Evolutionary conservation across 2,329 filamentous ascomycete species (phyloP).

Genomic region (Cercospora citrullina): DNA sequence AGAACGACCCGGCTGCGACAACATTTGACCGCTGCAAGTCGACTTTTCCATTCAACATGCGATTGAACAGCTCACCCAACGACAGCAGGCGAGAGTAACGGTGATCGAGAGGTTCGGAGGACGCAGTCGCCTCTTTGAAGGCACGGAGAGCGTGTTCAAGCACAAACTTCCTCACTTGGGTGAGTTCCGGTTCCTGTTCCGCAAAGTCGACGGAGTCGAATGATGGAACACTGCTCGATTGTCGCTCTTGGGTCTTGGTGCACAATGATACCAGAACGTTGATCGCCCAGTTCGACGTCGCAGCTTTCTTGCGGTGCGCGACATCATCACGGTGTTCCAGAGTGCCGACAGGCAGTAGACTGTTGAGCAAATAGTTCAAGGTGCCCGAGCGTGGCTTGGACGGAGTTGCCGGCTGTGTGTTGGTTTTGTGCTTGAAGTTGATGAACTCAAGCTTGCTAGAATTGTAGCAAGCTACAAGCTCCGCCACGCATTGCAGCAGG

Average conservation of each 20-base stretch:
- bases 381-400: slow-evolving; percentile 92
- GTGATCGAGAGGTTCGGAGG: slow-evolving; percentile 75
- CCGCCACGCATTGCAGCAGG: slow-evolving; percentile 84
- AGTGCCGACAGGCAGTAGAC: slow-evolving; percentile 66
- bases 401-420: slow-evolving; percentile 78
- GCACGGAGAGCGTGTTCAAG: slow-evolving; percentile 89
- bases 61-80: slow-evolving; percentile 86
- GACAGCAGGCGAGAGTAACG: slow-evolving; percentile 87
- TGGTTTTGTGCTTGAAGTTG: slow-evolving; percentile 93
- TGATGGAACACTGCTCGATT: slow-evolving; percentile 39
- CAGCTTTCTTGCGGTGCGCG: slow-evolving; percentile 76
- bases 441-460: slow-evolving; percentile 98
- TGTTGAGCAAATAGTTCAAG: slow-evolving; percentile 88
- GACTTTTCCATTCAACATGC: slow-evolving; percentile 82
- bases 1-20: slow-evolving; percentile 20
- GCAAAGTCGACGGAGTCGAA: slow-evolving; percentile 44
- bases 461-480: slow-evolving; percentile 88
- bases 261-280: slow-evolving; percentile 84
- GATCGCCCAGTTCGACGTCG: slow-evolving; percentile 83
- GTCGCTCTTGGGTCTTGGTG: slow-evolving; percentile 79
- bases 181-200: slow-evolving; percentile 78
- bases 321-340: slow-evolving; percentile 73
- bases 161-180: slow-evolving; percentile 93
- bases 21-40: slow-evolving; percentile 49
- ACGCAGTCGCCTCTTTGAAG: slow-evolving; percentile 82